Percentiles rank a stretch among this genome's conserved stretches.
Conservation (phyloP, 176 grass and related monocot species). For the Puya raimondii region DNA sequence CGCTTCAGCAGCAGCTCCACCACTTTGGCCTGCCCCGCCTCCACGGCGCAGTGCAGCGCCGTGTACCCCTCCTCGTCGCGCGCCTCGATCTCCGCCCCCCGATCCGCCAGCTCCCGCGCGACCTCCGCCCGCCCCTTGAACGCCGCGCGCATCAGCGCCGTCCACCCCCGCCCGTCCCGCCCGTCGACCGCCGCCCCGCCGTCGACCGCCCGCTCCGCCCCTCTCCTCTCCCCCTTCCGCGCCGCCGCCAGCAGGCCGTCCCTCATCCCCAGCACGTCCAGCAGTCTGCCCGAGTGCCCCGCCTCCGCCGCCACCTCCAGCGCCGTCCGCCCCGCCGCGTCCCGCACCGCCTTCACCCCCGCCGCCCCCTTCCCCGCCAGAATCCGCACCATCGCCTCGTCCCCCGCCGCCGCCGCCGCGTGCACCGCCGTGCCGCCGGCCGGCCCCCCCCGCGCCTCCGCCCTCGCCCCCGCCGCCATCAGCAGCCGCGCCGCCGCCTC, state of each 20-base stretch:
- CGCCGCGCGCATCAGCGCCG: conserved; percentile 55
- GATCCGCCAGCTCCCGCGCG: conserved; percentile 30
- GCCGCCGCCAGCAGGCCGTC: conserved; percentile 37
- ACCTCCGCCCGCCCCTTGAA: conserved; percentile 45
- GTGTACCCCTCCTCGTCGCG: conserved; percentile 53
- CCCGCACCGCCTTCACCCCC: conserved; percentile 35
- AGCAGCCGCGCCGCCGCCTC: conserved; percentile 34
- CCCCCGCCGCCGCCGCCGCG: conserved; percentile 36
- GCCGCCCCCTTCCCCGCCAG: conserved; percentile 28
- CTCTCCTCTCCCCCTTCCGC: conserved; percentile 30
- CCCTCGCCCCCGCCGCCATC: conserved; percentile 34
- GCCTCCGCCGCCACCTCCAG: conserved; percentile 44
- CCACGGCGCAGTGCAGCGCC: conserved; percentile 49
- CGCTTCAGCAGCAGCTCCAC: conserved; percentile 40
- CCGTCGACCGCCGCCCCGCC: conserved; percentile 38
- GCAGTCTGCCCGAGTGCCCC: conserved; percentile 25
- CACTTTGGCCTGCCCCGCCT: conserved; percentile 37
- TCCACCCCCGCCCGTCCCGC: conserved; percentile 52
- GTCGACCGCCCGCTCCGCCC: conserved; percentile 18
- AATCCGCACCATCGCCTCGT: conserved; percentile 31
- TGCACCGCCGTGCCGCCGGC: conserved; percentile 41
- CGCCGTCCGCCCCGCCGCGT: conserved; percentile 41
- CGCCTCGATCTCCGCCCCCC: conserved; percentile 30
- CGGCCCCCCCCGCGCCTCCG: conserved; percentile 29
- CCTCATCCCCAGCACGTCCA: conserved; percentile 42